These are phyloP conservation scores for Candida adriatica DNA, from an alignment of 805 yeast genomes.

Conservation along the genomic window DNA sequence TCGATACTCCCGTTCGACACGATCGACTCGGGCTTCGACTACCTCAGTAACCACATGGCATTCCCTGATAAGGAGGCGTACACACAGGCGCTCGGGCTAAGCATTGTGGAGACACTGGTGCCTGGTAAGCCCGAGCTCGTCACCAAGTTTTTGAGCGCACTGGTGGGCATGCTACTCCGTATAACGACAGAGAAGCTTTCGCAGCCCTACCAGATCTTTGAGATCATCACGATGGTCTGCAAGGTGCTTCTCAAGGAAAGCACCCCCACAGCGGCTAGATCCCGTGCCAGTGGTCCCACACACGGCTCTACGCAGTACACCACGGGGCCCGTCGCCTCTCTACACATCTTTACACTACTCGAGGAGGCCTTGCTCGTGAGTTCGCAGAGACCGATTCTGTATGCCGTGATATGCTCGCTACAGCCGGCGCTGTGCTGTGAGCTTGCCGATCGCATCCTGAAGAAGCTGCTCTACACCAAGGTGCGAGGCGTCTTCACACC, in stretches of 20 bases:
- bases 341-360: conserved; percentile 21
- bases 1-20: conserved; percentile 26
- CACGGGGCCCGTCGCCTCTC: conserved; percentile 3
- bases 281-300: conserved; percentile 12
- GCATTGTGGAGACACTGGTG: conserved; percentile 28
- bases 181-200: conserved; percentile 37
- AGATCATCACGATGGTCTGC: conserved; percentile 24
- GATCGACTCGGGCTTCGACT: conserved; percentile 29
- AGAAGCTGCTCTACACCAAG: conserved; percentile 17
- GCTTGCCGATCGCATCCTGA: conserved; percentile 14
- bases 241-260: conserved; percentile 4
- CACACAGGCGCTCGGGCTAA: conserved; percentile 28
- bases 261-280: conserved; percentile 2
- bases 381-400: conserved; percentile 26
- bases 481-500: conserved; percentile 12
- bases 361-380: conserved; percentile 16
- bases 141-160: conserved; percentile 29
- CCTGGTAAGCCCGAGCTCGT: conserved; percentile 37
- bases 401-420: conserved; percentile 21
- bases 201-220: conserved; percentile 48
- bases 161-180: conserved; percentile 33
- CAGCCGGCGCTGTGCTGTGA: conserved; percentile 11
- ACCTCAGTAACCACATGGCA: conserved; percentile 29
- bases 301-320: conserved; percentile 12
- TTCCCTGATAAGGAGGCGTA: conserved; percentile 28